Evolutionary conservation across 495 filamentous ascomycete species (phyloP).

Genomic region (Podospora conica): DNA sequence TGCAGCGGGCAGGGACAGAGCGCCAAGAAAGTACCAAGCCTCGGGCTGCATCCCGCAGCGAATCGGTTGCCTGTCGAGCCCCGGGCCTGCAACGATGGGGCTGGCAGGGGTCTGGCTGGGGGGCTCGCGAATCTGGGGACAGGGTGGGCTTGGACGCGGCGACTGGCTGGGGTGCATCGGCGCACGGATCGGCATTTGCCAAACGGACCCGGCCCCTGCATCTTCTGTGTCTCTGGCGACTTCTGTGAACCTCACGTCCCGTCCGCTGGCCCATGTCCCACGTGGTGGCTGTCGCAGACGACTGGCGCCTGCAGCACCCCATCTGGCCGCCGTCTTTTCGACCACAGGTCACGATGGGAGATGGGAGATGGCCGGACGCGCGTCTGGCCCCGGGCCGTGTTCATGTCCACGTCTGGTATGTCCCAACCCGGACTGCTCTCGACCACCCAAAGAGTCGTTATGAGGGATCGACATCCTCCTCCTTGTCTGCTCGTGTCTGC

Average conservation of each 20-base stretch:
- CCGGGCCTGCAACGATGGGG: slow-evolving; percentile 13
- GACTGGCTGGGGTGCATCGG: slow-evolving; percentile 24
- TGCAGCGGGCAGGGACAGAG: not conserved
- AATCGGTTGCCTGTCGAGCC: slow-evolving; percentile 21
- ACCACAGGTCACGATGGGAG: not conserved
- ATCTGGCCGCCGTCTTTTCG: not conserved
- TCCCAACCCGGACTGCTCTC: not conserved
- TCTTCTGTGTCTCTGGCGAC: not conserved
- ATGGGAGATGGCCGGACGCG: too few relatives aligned
- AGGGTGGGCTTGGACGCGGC: slow-evolving; percentile 13
- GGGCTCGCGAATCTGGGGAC: slow-evolving; percentile 23
- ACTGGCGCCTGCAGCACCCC: not conserved
- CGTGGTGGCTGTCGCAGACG: not conserved
- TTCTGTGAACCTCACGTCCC: not conserved
- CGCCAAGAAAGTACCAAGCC: not conserved
- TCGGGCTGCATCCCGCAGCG: not conserved
- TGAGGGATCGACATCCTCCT: not conserved
- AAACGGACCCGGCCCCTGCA: slow-evolving; percentile 12
- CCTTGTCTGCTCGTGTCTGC: not conserved
- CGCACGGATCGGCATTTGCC: slow-evolving; percentile 3
- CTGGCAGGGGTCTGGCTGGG: not conserved
- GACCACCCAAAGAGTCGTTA: not conserved
- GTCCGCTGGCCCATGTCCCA: not conserved
- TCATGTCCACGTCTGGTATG: too few relatives aligned
- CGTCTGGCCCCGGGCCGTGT: not conserved